A percentile compares a stretch with the other conserved stretches of the same genome.
Evolutionary conservation across 495 filamentous ascomycete species (phyloP).

Genomic region (Physcia stellaris): DNA sequence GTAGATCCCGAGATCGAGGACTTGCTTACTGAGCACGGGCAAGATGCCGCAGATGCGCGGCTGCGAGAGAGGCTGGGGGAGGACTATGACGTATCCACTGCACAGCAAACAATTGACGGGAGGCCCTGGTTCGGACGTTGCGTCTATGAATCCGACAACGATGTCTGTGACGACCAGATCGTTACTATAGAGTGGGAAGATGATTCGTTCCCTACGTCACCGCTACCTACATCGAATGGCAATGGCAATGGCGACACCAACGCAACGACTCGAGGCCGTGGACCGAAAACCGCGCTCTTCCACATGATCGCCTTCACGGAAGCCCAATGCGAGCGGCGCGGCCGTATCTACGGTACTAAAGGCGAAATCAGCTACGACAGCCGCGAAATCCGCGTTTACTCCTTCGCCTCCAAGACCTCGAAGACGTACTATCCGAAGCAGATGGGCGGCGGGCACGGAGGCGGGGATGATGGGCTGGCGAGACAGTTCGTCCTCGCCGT

Average conservation of each 20-base stretch:
- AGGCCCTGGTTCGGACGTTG: slow-evolving; percentile 85
- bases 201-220: slow-evolving; percentile 25
- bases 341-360: slow-evolving; percentile 65
- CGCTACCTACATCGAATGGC: neutral
- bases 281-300: slow-evolving; percentile 73
- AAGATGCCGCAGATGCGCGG: slow-evolving; percentile 16
- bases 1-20: slow-evolving; percentile 87
- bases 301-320: slow-evolving; percentile 92
- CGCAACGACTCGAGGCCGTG: slow-evolving; percentile 28
- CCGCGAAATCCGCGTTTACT: slow-evolving; percentile 26
- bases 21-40: slow-evolving; percentile 23
- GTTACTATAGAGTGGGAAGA: slow-evolving; percentile 80
- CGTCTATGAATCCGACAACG: slow-evolving; percentile 84
- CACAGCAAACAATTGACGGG: slow-evolving; percentile 36
- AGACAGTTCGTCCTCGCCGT: slow-evolving; percentile 70
- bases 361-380: slow-evolving; percentile 74
- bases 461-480: slow-evolving; percentile 74
- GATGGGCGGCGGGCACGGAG: slow-evolving; percentile 49
- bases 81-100: slow-evolving; percentile 49
- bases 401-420: slow-evolving; percentile 20
- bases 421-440: slow-evolving; percentile 10
- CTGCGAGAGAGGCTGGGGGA: slow-evolving; percentile 38
- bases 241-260: slow-evolving; percentile 6
- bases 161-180: slow-evolving; percentile 81
- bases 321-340: slow-evolving; percentile 70